A percentile compares a stretch with the other conserved stretches of the same genome.
These are phyloP conservation scores for Colletotrichum aenigma DNA, from an alignment of 2,329 filamentous ascomycete species.

Conservation along the genomic window DNA sequence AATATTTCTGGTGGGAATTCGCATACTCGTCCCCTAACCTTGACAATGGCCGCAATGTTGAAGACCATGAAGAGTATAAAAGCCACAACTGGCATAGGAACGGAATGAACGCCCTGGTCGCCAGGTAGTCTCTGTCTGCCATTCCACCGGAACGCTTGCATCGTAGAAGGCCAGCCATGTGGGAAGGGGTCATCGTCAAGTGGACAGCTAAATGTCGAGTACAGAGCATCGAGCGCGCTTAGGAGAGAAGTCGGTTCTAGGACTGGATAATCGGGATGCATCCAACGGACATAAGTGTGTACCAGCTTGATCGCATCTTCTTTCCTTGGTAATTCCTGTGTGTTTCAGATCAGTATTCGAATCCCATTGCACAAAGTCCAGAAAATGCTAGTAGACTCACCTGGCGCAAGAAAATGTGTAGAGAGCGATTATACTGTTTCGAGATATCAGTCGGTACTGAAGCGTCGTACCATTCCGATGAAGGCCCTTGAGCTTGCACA, in stretches of 20 bases:
- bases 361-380: neutral
- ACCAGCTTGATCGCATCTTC: constrained; percentile 23
- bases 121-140: constrained; percentile 12
- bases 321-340: constrained; percentile 24
- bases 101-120: neutral
- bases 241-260: constrained; percentile 23
- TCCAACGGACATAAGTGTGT: constrained; percentile 25
- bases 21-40: constrained; percentile 35
- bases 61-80: constrained; percentile 40
- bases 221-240: constrained; percentile 24
- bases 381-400: neutral
- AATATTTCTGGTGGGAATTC: constrained; percentile 37
- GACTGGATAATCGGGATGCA: constrained; percentile 26
- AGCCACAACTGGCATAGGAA: constrained; percentile 26
- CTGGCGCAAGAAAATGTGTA: neutral
- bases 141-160: constrained; percentile 25
- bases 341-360: neutral
- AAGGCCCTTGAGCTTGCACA: constrained; percentile 7
- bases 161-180: constrained; percentile 23
- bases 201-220: constrained; percentile 16
- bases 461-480: constrained; percentile 5
- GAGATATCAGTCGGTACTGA: neutral
- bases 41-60: constrained; percentile 35
- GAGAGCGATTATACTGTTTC: constrained; percentile 18
- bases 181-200: constrained; percentile 8